Evolutionary conservation across 495 filamentous ascomycete genomes (phyloP).

Genomic region (Achaetomiella virescens): DNA sequence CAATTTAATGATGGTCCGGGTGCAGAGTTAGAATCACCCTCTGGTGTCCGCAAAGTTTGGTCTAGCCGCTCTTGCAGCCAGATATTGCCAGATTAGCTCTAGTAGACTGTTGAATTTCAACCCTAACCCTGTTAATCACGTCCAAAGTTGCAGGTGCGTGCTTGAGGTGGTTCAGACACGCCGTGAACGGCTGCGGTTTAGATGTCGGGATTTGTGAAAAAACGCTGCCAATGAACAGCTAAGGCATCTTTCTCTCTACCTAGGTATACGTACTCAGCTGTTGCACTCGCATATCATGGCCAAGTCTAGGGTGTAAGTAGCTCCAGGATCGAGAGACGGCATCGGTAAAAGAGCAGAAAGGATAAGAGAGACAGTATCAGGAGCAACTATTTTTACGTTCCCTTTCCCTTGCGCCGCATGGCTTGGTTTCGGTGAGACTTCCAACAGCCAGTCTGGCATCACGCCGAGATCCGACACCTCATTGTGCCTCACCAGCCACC

Average conservation of each 20-base stretch:
- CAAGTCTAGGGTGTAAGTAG: background rate
- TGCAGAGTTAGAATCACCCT: background rate
- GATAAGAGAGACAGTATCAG: too few species aligned
- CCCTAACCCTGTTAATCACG: conserved; percentile 8
- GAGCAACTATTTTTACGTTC: background rate
- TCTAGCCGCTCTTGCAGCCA: background rate
- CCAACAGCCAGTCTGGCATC: too few species aligned
- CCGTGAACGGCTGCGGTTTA: too few species aligned
- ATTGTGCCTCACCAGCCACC: background rate
- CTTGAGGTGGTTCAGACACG: background rate
- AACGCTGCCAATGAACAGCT: too few species aligned
- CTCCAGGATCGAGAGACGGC: background rate
- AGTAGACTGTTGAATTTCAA: background rate
- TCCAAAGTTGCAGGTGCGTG: background rate
- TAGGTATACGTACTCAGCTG: too few species aligned
- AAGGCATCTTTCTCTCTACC: too few species aligned
- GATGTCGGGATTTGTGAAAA: too few species aligned
- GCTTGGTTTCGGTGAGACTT: background rate
- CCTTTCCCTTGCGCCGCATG: background rate
- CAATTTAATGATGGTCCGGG: background rate
- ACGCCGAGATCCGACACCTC: background rate
- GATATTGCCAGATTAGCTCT: background rate
- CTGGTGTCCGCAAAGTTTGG: background rate
- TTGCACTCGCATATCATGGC: too few species aligned
- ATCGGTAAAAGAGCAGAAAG: too few species aligned